Base-by-base conservation (phyloP, 768 basidiomycete species). In the Boletus rufocinnamomeus region DNA sequence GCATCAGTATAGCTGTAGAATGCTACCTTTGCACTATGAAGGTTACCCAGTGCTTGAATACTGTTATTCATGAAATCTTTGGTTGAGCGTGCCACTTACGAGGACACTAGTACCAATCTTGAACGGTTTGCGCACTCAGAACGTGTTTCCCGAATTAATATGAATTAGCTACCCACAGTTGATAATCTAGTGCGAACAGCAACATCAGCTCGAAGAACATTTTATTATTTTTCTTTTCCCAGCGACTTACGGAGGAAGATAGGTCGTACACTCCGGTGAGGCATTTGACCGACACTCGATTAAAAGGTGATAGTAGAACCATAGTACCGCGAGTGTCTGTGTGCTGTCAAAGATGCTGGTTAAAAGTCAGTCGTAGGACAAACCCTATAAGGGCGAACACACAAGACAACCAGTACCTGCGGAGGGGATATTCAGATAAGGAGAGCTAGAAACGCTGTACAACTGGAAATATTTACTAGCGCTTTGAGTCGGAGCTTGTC, bases 271-370 rank as follows among this genome's bases (percentile, higher is more conserved):
- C 1, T 10, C 1, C 2, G 50, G 41, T 4, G 48, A 44, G 8
- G 11, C 7, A 21, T 28, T 61, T 44, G 13, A 34, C 34, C 58
- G 61, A 51, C 66, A 68, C 4, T 3, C 8, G 21, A 68, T n/a
- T 27, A 68, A 52, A 23, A 57, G 1, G 54, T 41, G 40, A 41
- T 21, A 9, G n/a, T 17, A 41, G 5, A 35, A 23, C 37, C 19
- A 50, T 9, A 30, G 1, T 17, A 28, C 0, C 25, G 30, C 30
- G 5, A 49, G 2, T 1, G 59, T 64, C 9, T 64, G 57, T 8
- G 16, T 4, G 21, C 3, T 63, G 19, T 65, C 57, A 25, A 63
- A 28, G 28, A 56, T 1, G 19, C 67, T 68, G 27, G n/a, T 48
- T 6, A 1, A 40, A 48, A 9, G 23, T 66, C 38, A 63, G 49